Evolutionary conservation across 139 green algal species (phyloP).

Genomic region (Spirogloea muscicola): DNA sequence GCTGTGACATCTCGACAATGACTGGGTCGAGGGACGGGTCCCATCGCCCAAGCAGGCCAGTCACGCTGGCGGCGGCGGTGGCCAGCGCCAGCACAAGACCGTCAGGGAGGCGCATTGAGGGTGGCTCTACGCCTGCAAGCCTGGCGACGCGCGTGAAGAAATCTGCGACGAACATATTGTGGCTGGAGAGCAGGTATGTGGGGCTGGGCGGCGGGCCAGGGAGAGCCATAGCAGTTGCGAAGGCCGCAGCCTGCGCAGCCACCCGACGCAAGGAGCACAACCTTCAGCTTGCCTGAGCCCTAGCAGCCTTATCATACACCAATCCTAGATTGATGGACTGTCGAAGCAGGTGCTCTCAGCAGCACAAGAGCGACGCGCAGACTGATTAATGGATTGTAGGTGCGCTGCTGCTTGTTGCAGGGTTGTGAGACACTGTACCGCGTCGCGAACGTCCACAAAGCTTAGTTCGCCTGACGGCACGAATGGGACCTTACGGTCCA

Average conservation of each 20-base stretch:
- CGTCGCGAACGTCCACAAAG: conserved; percentile 32
- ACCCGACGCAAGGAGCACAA: not conserved
- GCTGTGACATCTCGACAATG: conserved; percentile 34
- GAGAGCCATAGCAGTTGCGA: conserved; percentile 2
- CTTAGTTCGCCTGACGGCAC: conserved; percentile 17
- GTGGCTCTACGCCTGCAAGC: not conserved
- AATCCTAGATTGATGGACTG: too few species aligned
- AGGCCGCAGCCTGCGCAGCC: conserved; percentile 4
- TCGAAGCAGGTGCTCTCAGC: too few species aligned
- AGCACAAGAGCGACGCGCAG: not conserved
- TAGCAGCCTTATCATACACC: too few species aligned
- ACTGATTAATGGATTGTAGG: not conserved
- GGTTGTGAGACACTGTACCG: not conserved
- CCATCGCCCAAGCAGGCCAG: conserved; percentile 10
- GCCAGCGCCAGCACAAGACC: not conserved
- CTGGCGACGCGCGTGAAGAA: conserved; percentile 7
- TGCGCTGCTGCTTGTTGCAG: not conserved
- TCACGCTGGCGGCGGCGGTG: not conserved
- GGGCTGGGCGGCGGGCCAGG: not conserved
- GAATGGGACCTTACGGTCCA: conserved; percentile 7
- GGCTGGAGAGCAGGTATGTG: conserved; percentile 18
- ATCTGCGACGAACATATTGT: conserved; percentile 12
- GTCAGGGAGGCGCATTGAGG: conserved; percentile 4
- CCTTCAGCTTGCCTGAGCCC: too few species aligned
- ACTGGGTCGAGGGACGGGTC: conserved; percentile 35